Percentiles rank a stretch among this genome's conserved stretches.
Evolutionary conservation across 2,329 filamentous ascomycete species (phyloP).

Genomic region (Fusarium sp.): DNA sequence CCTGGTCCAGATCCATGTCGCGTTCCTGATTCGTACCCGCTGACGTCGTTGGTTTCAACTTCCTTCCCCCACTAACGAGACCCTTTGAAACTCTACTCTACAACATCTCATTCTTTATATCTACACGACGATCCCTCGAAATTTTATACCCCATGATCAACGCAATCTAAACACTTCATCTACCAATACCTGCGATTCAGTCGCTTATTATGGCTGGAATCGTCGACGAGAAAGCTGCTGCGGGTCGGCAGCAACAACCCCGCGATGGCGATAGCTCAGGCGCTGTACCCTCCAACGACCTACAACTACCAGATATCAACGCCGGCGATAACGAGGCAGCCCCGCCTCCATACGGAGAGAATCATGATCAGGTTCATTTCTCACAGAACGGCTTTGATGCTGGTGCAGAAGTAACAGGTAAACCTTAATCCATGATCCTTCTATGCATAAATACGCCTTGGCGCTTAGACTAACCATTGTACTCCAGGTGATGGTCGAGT

Average conservation of each 20-base stretch:
- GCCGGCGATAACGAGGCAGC: slow-evolving; percentile 55
- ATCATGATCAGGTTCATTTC: slow-evolving; percentile 67
- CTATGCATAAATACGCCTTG: background rate
- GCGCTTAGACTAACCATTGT: slow-evolving; percentile 29
- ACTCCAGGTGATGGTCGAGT: slow-evolving; percentile 78
- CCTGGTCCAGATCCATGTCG: background rate
- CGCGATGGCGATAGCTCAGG: slow-evolving; percentile 26
- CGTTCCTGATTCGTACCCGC: slow-evolving; percentile 29
- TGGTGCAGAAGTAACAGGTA: slow-evolving; percentile 69
- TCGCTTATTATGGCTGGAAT: slow-evolving; percentile 44
- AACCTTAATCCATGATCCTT: background rate
- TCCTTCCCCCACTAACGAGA: slow-evolving; percentile 20
- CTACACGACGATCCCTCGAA: background rate
- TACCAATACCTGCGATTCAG: background rate
- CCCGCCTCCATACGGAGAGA: slow-evolving; percentile 70
- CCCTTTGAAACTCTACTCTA: background rate
- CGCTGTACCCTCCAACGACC: slow-evolving; percentile 55
- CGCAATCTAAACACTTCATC: background rate
- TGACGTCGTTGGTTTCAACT: slow-evolving; percentile 33
- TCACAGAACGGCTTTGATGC: slow-evolving; percentile 73
- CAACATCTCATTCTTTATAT: slow-evolving; percentile 7
- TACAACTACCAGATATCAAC: slow-evolving; percentile 57
- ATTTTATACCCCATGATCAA: slow-evolving; percentile 3
- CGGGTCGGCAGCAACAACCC: slow-evolving; percentile 37
- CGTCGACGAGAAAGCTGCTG: slow-evolving; percentile 46